These are phyloP conservation scores for Leptographium lundbergii DNA, from an alignment of 2,329 filamentous ascomycete species.

Conservation along the genomic window DNA sequence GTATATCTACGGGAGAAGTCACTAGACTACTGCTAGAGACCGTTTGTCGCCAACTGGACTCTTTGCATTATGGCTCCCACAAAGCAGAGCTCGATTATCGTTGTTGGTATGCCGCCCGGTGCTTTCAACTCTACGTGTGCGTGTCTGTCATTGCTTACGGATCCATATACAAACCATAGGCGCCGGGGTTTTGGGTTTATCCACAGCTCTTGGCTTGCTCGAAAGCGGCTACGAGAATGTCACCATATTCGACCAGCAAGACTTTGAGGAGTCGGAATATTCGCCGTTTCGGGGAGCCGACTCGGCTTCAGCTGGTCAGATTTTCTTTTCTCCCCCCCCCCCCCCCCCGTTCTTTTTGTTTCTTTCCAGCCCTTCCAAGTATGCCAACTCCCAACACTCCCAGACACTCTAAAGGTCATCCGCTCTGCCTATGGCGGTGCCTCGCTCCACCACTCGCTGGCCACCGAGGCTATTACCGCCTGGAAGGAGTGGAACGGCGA, in stretches of 20 bases:
- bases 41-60: not conserved
- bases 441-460: not conserved
- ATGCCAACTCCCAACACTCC: not conserved
- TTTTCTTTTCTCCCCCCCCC: no score
- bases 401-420: conserved; percentile 3
- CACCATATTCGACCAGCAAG: not conserved
- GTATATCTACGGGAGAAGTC: not conserved
- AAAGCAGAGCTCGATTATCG: not conserved
- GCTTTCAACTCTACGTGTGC: not conserved
- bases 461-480: not conserved
- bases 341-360: not conserved
- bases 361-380: not conserved
- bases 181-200: conserved; percentile 1
- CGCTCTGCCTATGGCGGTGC: not conserved
- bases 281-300: not conserved
- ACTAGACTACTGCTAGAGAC: not conserved
- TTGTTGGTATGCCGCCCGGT: not conserved
- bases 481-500: conserved; percentile 3
- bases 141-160: not conserved
- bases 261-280: not conserved
- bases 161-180: not conserved
- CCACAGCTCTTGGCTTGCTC: not conserved
- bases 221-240: conserved; percentile 1
- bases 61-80: not conserved
- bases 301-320: not conserved